Evolutionary conservation across 805 yeast genomes (phyloP).

Genomic region (Limtongia smithiae): DNA sequence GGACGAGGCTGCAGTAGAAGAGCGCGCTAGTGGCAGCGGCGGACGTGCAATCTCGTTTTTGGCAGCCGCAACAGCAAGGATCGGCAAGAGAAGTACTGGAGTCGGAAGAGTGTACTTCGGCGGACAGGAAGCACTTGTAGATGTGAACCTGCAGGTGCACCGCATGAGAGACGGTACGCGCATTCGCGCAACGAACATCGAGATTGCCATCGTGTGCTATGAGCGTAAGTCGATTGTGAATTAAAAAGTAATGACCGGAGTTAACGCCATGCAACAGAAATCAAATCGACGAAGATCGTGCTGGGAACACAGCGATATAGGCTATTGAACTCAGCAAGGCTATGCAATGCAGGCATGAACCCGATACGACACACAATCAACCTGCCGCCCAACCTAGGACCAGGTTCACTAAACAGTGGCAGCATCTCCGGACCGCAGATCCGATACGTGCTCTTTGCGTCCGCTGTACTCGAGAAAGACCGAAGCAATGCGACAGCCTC

Average conservation of each 20-base stretch:
- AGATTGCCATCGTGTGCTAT: neutral
- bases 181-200: neutral
- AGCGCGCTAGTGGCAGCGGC: no score
- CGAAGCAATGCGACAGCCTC: no score
- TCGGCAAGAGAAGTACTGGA: no score
- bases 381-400: constrained; percentile 5
- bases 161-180: neutral
- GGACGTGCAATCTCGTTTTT: no score
- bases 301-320: neutral
- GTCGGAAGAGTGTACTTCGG: constrained; percentile 5
- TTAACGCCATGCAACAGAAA: no score
- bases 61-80: no score
- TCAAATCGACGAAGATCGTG: constrained; percentile 1
- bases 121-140: neutral
- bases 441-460: neutral
- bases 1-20: no score
- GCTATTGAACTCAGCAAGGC: neutral
- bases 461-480: neutral
- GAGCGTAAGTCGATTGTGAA: neutral
- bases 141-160: constrained; percentile 5
- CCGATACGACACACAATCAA: neutral
- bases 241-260: no score
- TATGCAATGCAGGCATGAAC: neutral
- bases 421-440: constrained; percentile 1
- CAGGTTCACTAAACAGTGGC: no score